These are phyloP conservation scores for Xylaria intraflava DNA, from an alignment of 495 filamentous ascomycete genomes.

Conservation along the genomic window DNA sequence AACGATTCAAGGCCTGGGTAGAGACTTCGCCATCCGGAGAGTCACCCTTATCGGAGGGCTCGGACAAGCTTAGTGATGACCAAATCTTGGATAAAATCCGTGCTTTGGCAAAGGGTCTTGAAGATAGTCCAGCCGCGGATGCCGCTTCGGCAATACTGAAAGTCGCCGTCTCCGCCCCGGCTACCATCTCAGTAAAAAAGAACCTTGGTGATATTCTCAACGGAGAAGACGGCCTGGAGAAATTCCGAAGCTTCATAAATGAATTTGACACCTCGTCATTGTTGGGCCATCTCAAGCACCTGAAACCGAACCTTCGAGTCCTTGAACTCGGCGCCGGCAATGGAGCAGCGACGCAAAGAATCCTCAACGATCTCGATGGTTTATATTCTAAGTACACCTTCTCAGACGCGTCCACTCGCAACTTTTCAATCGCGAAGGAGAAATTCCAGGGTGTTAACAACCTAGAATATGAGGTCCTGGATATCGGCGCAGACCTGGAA, in stretches of 20 bases:
- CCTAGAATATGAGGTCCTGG: conserved; percentile 22
- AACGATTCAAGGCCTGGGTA: no score
- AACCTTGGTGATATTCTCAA: conserved; percentile 7
- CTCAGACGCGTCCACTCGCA: conserved; percentile 7
- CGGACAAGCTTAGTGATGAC: no score
- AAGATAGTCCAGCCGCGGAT: background rate
- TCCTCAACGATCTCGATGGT: conserved; percentile 16
- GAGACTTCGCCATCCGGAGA: no score
- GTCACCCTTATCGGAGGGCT: no score
- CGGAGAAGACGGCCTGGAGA: conserved; percentile 17
- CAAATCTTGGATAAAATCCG: no score
- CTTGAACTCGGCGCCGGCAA: conserved; percentile 35
- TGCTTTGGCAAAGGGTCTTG: background rate
- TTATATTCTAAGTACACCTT: conserved; percentile 16
- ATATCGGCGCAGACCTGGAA: conserved; percentile 22
- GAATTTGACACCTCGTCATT: conserved; percentile 14
- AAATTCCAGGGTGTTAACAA: conserved; percentile 10
- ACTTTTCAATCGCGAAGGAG: conserved; percentile 10
- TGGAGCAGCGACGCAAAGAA: conserved; percentile 16
- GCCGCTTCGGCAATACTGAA: background rate
- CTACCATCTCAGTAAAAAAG: conserved; percentile 18
- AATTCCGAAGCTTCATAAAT: conserved; percentile 21
- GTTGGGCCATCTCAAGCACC: conserved; percentile 15
- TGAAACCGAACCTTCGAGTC: conserved; percentile 27
- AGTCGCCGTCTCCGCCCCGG: background rate